Base-by-base conservation (phyloP, 768 basidiomycete species). In the Boletus speciosus region DNA sequence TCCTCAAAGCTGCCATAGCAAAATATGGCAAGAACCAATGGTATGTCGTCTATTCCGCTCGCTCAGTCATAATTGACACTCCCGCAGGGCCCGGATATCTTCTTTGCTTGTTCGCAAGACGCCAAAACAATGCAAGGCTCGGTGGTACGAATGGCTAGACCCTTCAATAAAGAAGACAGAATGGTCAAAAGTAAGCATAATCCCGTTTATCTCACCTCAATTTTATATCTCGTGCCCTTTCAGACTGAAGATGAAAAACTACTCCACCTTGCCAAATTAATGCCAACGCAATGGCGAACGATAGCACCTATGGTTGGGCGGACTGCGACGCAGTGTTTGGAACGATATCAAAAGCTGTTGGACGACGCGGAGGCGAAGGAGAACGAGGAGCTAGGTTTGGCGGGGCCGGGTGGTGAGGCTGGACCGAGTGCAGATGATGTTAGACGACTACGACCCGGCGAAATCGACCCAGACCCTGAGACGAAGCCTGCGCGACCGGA, bases 221-320 rank as follows among this genome's bases (percentile, higher is more conserved):
- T 44, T 44, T 54, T 8, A 53, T 42, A 29, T 14, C 40, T 48
- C 19, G 27, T 56, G 27, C 19, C 23, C 31, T 27, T 44, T 14
- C 49, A 95, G 92, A 93, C 90, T 16, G 97, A 99, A 73, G 97
- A 99, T 73, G 97, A 98, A 75, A 99, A 98, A 71, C 82, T 99
- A 4, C 79, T 99, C 11, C 95, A 98, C 70, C 83, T 98, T 23
- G 97, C 97, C 40, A 98, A 98, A 73, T 79, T 98, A 55, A 99
- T 98, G 94, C 97, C 97, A 0, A 98, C 97, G 0, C 97, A 99
- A 77, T 99, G 97, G 97, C 87, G 97, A 29, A 98, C 97, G 23
- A 96, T 99, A 62, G 95, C 97, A 5, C 97, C 97, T 47, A 96
- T 97, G 57, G 97, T 99, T 52, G 97, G 97, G 39, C 83, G 97